phyloP scores from a whole-genome alignment of 2,329 filamentous ascomycete genomes.

The Penicillium sp. region DNA sequence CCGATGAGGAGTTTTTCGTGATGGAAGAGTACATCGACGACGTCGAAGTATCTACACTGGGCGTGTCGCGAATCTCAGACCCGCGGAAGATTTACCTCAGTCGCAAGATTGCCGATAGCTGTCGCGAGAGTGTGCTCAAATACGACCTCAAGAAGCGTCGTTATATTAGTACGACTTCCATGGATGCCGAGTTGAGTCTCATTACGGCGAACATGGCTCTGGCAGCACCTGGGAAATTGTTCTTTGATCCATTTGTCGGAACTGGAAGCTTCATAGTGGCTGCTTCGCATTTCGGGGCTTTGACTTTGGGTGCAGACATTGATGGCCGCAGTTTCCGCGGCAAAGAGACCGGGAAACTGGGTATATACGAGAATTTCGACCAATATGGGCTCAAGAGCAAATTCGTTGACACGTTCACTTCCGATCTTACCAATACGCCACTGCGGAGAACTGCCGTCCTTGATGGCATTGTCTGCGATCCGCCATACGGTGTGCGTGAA shows the following conservation, averaged over 20 bases:
- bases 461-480: conserved; percentile 90
- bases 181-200: conserved; percentile 89
- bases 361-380: conserved; percentile 62
- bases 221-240: conserved; percentile 70
- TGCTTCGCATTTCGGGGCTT: conserved; percentile 78
- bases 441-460: conserved; percentile 55
- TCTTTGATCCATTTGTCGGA: conserved; percentile 92
- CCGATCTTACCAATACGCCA: conserved; percentile 81
- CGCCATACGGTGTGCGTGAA: conserved; percentile 89
- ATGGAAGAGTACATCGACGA: conserved; percentile 69
- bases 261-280: conserved; percentile 89
- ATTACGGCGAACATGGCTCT: conserved; percentile 85
- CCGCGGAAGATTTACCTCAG: conserved; percentile 62
- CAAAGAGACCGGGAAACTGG: conserved; percentile 28
- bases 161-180: conserved; percentile 93
- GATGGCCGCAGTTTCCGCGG: conserved; percentile 83
- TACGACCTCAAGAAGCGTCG: conserved; percentile 87
- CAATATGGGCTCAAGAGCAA: conserved; percentile 64
- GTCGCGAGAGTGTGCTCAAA: conserved; percentile 58
- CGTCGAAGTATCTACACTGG: conserved; percentile 22
- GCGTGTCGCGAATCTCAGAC: conserved; percentile 37
- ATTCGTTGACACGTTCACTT: conserved; percentile 70
- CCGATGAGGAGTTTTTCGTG: conserved; percentile 66
- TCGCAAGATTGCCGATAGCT: conserved; percentile 58
- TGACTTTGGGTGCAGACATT: conserved; percentile 80